Conservation (phyloP, 1,139 yeast species). For the Geotrichum siamense region DNA sequence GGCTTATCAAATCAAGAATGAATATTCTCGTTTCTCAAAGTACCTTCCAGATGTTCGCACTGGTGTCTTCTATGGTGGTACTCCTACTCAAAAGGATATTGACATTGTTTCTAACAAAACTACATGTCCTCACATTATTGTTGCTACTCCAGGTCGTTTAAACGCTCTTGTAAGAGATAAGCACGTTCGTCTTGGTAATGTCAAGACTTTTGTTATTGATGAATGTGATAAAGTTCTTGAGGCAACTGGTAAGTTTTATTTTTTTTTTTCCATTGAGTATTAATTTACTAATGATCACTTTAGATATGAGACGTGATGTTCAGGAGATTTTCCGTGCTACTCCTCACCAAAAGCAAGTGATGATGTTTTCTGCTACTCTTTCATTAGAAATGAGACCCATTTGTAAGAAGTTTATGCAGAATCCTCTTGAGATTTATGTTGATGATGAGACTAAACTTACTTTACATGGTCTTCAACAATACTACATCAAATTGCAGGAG, state of each 20-base stretch:
- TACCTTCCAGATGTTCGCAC: constrained; percentile 98
- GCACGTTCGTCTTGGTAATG: constrained; percentile 75
- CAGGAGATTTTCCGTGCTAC: constrained; percentile 97
- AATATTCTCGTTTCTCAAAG: constrained; percentile 94
- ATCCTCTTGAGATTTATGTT: constrained; percentile 93
- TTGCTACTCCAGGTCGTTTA: constrained; percentile 97
- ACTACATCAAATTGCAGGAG: constrained; percentile 82
- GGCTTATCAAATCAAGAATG: constrained; percentile 97
- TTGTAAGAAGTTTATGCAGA: constrained; percentile 97
- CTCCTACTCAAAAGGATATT: constrained; percentile 76
- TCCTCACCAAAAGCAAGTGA: constrained; percentile 97
- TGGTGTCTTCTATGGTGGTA: constrained; percentile 96
- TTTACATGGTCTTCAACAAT: constrained; percentile 96
- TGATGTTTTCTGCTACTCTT: constrained; percentile 98
- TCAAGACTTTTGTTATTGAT: constrained; percentile 92
- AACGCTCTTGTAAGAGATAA: constrained; percentile 91
- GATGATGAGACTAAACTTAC: constrained; percentile 98
- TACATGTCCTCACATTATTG: constrained; percentile 93
- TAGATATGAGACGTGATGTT: constrained; percentile 97
- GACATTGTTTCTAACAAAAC: constrained; percentile 88
- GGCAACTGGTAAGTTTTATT: constrained; percentile 20
- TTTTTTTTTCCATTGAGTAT: background rate
- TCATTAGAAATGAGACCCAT: constrained; percentile 93
- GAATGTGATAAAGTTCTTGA: constrained; percentile 98
- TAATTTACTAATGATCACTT: background rate